Evolutionary conservation across 345 rosid species (phyloP), one percentile per base, ranked within the genome.

Genomic region (Syzygium jambos): DNA sequence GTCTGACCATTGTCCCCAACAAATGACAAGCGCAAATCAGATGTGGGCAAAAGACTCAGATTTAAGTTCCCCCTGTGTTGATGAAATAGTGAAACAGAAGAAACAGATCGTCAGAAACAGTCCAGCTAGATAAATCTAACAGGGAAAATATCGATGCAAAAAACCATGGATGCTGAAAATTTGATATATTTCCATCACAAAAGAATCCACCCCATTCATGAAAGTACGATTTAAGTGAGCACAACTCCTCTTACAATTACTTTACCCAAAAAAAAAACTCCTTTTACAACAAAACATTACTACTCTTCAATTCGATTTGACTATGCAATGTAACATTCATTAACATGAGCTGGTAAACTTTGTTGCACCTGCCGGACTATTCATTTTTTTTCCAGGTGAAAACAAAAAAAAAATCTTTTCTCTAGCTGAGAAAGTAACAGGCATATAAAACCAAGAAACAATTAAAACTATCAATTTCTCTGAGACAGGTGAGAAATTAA

Each of bases 21-120:
- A 90, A 96, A 96, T 9, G 96, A 92, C 84, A 96, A 93, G 46
- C 98, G 95, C 93, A 98, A 89, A 91, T 93, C 95, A 80, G 99
- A 96, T 73, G 98, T 91, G 86, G 99, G 99, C 93, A 98, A 90
- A 41, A 96, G 89, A 19, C 91, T 89, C 49, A 98, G 95, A 90
- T 92, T 96, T 88, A 98, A 93, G 87, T 92, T 95, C 51, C 99
- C 99, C 95, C 99, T 98, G 98, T 63, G 68, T 84, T 15, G 54
- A 78, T 73, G 46, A 73, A 73, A 59, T 17, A 61, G 30, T 7
- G 29, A 85, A 27, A 63, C 41, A 59, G 59, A 84, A 84, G 38
- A 63, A 61, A 63, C 25, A n/a, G 52, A 85, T 30, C 4, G 55
- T 56, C 49, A 56, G 52, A 41, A 85, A 56, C 23, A 85, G 49